These are phyloP conservation scores for Crithidia fasciculata DNA, from an alignment of 208 protist genomes.

Conservation along the genomic window DNA sequence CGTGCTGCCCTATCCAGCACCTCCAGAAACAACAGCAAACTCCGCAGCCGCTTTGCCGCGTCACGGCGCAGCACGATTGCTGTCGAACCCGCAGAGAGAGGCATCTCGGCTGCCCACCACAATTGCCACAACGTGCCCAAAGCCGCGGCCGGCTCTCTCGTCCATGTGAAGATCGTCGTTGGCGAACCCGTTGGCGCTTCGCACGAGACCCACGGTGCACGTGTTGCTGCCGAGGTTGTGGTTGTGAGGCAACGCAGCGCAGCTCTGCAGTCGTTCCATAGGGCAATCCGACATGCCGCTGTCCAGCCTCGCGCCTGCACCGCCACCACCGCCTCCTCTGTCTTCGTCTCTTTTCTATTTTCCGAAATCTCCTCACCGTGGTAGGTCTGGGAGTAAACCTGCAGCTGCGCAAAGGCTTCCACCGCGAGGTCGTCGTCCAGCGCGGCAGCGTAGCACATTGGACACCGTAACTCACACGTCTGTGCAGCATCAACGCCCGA, in stretches of 20 bases:
- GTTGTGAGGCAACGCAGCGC: conserved; percentile 9
- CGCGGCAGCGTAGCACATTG: conserved; percentile 63
- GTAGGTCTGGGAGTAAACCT: conserved; percentile 39
- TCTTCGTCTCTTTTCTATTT: background rate
- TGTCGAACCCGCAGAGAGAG: background rate
- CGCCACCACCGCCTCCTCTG: background rate
- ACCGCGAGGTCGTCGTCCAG: conserved; percentile 47
- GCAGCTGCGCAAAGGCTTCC: conserved; percentile 36
- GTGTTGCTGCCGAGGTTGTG: background rate
- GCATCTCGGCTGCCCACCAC: conserved; percentile 14
- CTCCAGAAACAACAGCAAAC: conserved; percentile 3
- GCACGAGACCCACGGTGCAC: conserved; percentile 2
- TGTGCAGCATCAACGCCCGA: background rate
- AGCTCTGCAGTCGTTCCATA: conserved; percentile 31
- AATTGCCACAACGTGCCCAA: background rate
- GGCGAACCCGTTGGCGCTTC: background rate
- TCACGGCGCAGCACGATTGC: background rate
- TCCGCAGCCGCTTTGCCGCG: background rate
- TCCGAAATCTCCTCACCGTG: conserved; percentile 5
- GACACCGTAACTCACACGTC: conserved; percentile 23
- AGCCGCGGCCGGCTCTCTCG: background rate
- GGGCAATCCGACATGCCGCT: conserved; percentile 30
- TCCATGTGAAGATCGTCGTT: background rate
- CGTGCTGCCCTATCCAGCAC: no score
- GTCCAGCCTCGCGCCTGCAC: conserved; percentile 17